phyloP scores from a whole-genome alignment of 768 basidiomycete species.

The Tulasnella sp. region DNA sequence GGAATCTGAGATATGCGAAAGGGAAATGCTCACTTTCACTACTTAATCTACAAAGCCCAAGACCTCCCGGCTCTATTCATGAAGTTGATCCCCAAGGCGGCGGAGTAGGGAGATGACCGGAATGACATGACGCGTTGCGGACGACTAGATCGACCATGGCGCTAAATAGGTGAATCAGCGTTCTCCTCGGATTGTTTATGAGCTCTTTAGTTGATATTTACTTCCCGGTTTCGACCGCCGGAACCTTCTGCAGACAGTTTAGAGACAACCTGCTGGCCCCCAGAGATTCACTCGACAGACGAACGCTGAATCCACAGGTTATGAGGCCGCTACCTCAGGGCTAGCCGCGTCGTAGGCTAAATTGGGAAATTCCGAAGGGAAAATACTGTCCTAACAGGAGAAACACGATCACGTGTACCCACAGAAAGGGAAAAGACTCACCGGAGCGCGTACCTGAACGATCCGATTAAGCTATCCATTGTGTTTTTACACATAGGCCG shows the following conservation, averaged over 20 bases:
- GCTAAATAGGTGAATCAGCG: slow-evolving; percentile 23
- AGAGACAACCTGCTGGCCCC: background rate
- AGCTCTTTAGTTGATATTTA: background rate
- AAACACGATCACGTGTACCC: too few relatives aligned
- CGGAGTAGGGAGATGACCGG: slow-evolving; percentile 26
- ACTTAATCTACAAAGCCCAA: background rate
- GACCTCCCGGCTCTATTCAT: too few relatives aligned
- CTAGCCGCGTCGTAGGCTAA: too few relatives aligned
- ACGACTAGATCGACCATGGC: slow-evolving; percentile 4
- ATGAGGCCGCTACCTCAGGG: too few relatives aligned
- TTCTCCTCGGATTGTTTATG: slow-evolving; percentile 13
- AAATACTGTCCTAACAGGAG: too few relatives aligned
- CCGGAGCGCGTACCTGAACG: too few relatives aligned
- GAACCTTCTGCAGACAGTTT: slow-evolving; percentile 1
- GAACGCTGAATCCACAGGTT: background rate
- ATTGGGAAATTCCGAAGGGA: too few relatives aligned
- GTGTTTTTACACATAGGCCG: too few relatives aligned
- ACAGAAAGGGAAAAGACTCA: too few relatives aligned
- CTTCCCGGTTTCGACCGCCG: slow-evolving; percentile 16
- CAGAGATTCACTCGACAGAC: background rate
- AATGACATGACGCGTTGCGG: background rate
- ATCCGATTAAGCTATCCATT: too few relatives aligned
- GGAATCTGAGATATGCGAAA: background rate
- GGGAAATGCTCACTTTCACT: background rate
- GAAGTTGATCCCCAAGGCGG: background rate